These are phyloP conservation scores for Mortierella antarctica DNA, from an alignment of 192 early-diverging fungal genomes.

Conservation along the genomic window DNA sequence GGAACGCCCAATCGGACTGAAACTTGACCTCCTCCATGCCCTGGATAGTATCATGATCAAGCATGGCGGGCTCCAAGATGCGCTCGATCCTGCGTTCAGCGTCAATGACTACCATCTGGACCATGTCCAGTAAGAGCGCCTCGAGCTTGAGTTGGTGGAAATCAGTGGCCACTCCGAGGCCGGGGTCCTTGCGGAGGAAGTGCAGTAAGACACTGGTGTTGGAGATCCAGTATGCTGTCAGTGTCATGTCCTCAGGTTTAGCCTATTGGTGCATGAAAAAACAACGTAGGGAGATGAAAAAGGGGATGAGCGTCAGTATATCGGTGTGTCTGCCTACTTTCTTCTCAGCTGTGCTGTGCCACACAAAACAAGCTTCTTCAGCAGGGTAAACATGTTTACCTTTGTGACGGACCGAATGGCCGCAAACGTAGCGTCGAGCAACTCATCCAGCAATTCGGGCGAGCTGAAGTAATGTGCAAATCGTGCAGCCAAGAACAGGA, in stretches of 20 bases:
- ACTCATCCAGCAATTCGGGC: conserved; percentile 75
- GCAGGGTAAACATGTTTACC: conserved; percentile 48
- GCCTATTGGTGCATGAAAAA: conserved; percentile 37
- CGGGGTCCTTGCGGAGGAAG: conserved; percentile 88
- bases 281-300: neutral
- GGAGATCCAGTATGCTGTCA: conserved; percentile 86
- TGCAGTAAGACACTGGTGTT: conserved; percentile 87
- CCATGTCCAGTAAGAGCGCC: conserved; percentile 82
- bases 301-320: neutral
- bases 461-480: conserved; percentile 87
- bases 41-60: conserved; percentile 77
- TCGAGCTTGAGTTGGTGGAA: conserved; percentile 83
- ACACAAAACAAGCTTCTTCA: neutral
- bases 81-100: conserved; percentile 73
- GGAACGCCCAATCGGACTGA: conserved; percentile 69
- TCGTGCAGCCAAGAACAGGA: conserved; percentile 88
- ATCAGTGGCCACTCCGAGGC: conserved; percentile 74
- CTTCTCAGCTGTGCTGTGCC: no score
- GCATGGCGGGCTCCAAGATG: conserved; percentile 72
- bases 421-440: conserved; percentile 68
- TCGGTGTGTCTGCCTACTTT: neutral
- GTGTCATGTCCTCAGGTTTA: conserved; percentile 64
- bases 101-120: conserved; percentile 71
- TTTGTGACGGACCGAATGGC: conserved; percentile 68
- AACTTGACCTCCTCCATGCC: conserved; percentile 71